Conservation (phyloP, 176 grass and related monocot species). For the Oryza glaberrima region DNA sequence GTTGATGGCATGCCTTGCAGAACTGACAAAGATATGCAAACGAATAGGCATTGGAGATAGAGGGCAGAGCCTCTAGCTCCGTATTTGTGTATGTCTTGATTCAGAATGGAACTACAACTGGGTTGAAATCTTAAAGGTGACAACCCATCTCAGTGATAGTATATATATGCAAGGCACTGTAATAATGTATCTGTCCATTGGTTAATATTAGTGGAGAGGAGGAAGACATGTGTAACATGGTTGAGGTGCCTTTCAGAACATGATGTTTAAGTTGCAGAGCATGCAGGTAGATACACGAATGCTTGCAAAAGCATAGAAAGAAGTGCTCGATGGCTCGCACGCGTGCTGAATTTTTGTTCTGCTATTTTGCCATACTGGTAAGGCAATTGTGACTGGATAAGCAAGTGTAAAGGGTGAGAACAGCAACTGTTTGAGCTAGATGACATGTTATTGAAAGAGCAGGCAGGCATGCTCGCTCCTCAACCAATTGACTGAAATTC, state of each 20-base stretch:
- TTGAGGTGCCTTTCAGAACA: conserved; percentile 25
- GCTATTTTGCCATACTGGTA: conserved; percentile 27
- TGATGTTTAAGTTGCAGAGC: conserved; percentile 13
- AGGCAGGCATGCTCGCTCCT: not conserved
- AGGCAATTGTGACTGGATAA: conserved; percentile 21
- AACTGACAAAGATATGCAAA: not conserved
- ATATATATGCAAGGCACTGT: conserved; percentile 14
- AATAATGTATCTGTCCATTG: not conserved
- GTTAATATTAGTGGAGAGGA: conserved; percentile 20
- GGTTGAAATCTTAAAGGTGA: no score
- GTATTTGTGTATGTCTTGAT: conserved; percentile 3
- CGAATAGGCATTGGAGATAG: conserved; percentile 32
- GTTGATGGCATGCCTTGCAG: not conserved
- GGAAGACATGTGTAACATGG: conserved; percentile 1
- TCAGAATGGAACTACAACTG: conserved; percentile 20
- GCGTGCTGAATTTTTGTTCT: conserved; percentile 11
- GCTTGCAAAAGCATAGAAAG: not conserved
- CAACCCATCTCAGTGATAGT: not conserved
- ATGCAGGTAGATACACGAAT: not conserved
- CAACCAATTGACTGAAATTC: not conserved
- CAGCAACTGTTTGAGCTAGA: not conserved
- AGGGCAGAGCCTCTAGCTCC: conserved; percentile 11
- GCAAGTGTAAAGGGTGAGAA: conserved; percentile 4
- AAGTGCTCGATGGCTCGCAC: no score
- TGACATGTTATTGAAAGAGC: not conserved